Conservation (phyloP, 2,329 filamentous ascomycete genomes). For the Sclerotinia sclerotiorum region DNA sequence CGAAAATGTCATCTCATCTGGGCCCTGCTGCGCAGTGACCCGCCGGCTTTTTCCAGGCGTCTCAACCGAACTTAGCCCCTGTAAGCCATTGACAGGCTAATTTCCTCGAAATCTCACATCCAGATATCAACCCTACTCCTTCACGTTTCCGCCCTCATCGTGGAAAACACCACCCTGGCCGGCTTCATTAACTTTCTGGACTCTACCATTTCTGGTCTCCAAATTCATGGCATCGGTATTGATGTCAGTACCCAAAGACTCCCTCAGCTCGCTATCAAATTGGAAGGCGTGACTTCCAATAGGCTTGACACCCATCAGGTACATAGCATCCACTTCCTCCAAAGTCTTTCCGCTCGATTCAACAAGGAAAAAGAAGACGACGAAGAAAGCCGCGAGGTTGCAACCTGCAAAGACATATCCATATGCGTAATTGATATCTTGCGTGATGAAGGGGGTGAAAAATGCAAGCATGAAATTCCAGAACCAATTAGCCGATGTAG, state of each 20-base stretch:
- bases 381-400: constrained; percentile 60
- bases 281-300: constrained; percentile 24
- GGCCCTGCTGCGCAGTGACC: too few species aligned
- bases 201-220: constrained; percentile 15
- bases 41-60: too few species aligned
- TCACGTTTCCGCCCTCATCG: neutral
- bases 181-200: constrained; percentile 14
- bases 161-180: constrained; percentile 18
- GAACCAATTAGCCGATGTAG: constrained; percentile 63
- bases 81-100: too few species aligned
- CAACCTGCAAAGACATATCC: constrained; percentile 76
- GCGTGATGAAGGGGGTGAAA: constrained; percentile 77
- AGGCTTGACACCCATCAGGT: constrained; percentile 43
- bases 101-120: too few species aligned
- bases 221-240: constrained; percentile 18
- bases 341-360: constrained; percentile 52
- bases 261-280: neutral
- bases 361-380: constrained; percentile 77
- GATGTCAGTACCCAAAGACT: constrained; percentile 4
- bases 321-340: constrained; percentile 37
- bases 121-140: neutral
- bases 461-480: constrained; percentile 76
- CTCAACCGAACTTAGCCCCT: neutral
- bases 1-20: neutral
- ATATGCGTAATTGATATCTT: constrained; percentile 66